Base-by-base conservation (phyloP, 768 basidiomycete species). In the Trametes villosa region DNA sequence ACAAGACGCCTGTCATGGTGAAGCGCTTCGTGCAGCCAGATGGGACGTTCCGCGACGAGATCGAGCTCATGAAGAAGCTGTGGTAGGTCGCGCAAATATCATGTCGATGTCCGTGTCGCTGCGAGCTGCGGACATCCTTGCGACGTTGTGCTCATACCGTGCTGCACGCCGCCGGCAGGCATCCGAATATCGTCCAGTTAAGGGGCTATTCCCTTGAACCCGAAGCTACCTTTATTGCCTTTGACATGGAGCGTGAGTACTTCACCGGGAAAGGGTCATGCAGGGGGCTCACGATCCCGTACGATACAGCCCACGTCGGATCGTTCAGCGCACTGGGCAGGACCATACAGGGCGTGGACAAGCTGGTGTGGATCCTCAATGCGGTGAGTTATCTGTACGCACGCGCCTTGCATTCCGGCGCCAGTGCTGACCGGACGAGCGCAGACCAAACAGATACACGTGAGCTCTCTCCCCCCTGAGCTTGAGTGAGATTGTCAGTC, bases 341-440 rank as follows among this genome's bases (percentile, higher is more conserved):
- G 12, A 13, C 29, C 6, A 38, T 49, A n/a, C 29, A 29, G 1
- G 56, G 47, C 2, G 38, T 57, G 2, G 29, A 57, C 5, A 57
- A 41, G 47, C 26, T 57, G 27, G 6, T 57, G n/a, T 57, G 56
- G 56, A 38, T 50, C 18, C 38, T 57, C 11, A 12, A 57, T 9
- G 56, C 56, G 2, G 56, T 57, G 26, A 30, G 55, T 31, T 9
- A 13, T 22, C 4, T 33, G 18, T 26, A 11, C 15, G 9, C 9
- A 9, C 11, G 9, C 44, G 18, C 24, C 22, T 24, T 24, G 24
- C 20, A n/a, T n/a, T 26, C 20, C 20, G 24, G 11, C 24, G 44
- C 13, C 6, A 24, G n/a, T 26, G 9, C 50, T 40, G 34, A 52
- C 22, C 1, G 1, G 22, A 1, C 36, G 15, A 4, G 24, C 5